A percentile compares a stretch with the other conserved stretches of the same genome.
phyloP scores from a whole-genome alignment of 306 rosid species.

The Dryas alaskensis region DNA sequence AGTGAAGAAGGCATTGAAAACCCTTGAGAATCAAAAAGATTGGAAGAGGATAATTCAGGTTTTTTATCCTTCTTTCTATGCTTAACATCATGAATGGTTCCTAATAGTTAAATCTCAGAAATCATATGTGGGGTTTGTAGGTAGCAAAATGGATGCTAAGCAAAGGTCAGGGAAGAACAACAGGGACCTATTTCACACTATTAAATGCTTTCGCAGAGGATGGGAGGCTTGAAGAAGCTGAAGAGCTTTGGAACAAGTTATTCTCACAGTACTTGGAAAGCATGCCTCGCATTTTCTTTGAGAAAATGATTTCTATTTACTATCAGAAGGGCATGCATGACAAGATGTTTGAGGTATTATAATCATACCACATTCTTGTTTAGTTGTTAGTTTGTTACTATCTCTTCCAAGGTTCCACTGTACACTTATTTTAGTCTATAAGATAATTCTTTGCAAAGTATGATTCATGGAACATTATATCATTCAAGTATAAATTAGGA shows the following conservation, averaged over 20 bases:
- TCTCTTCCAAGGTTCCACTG: constrained; percentile 6
- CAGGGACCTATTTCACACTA: constrained; percentile 83
- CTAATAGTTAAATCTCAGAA: neutral
- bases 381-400: neutral
- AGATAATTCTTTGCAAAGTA: neutral
- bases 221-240: constrained; percentile 87
- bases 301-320: constrained; percentile 79
- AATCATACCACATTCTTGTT: constrained; percentile 1
- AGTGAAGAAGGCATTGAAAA: constrained; percentile 78
- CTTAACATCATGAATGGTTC: neutral
- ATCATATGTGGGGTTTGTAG: constrained; percentile 39
- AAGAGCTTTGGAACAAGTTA: constrained; percentile 87
- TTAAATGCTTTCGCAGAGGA: constrained; percentile 86
- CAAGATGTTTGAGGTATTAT: constrained; percentile 86
- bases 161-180: constrained; percentile 98
- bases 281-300: constrained; percentile 79
- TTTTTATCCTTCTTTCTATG: neutral
- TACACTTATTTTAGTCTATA: no score
- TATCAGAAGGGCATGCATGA: constrained; percentile 54
- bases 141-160: constrained; percentile 92
- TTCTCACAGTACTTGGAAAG: constrained; percentile 70
- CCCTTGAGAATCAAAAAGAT: constrained; percentile 71
- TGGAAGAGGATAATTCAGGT: constrained; percentile 97
- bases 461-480: no score
- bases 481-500: neutral